phyloP scores from a whole-genome alignment of 179 eudicot species.

The Amaranthus tricolor region DNA sequence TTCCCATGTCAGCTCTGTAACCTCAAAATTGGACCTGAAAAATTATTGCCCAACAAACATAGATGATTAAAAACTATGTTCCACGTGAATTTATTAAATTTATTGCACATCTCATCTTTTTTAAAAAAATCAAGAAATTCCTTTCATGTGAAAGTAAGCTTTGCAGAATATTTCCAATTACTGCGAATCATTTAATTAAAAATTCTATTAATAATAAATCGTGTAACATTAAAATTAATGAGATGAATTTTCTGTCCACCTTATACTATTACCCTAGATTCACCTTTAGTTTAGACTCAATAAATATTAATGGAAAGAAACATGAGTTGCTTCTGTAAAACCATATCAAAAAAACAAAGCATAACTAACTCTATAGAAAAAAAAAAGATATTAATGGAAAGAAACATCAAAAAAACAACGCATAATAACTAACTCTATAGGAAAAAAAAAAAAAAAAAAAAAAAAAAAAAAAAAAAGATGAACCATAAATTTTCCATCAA shows the following conservation, averaged over 20 bases:
- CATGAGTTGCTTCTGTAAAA: not conserved
- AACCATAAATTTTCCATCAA: not conserved
- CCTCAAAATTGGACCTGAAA: constrained; percentile 59
- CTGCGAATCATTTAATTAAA: too few relatives aligned
- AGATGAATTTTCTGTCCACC: too few relatives aligned
- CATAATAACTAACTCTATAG: not conserved
- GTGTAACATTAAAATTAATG: too few relatives aligned
- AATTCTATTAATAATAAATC: too few relatives aligned
- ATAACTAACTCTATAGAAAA: not conserved
- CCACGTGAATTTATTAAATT: not conserved
- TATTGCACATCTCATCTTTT: not conserved
- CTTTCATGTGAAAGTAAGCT: too few relatives aligned
- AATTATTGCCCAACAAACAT: constrained; percentile 18
- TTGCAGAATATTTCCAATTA: too few relatives aligned
- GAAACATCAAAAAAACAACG: not conserved
- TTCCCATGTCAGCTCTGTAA: constrained; percentile 79
- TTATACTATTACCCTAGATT: too few relatives aligned
- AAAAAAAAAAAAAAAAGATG: too few relatives aligned
- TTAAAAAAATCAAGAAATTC: not conserved
- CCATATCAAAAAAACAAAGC: not conserved
- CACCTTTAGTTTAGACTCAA: too few relatives aligned
- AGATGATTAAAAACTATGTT: not conserved
- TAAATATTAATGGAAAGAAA: not conserved
- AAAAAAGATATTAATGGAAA: not conserved
- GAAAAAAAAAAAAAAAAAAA: not conserved